Percentiles rank a stretch among this genome's conserved stretches.
These are phyloP conservation scores for Boletus bicolor DNA, from an alignment of 768 basidiomycete genomes.

Conservation along the genomic window DNA sequence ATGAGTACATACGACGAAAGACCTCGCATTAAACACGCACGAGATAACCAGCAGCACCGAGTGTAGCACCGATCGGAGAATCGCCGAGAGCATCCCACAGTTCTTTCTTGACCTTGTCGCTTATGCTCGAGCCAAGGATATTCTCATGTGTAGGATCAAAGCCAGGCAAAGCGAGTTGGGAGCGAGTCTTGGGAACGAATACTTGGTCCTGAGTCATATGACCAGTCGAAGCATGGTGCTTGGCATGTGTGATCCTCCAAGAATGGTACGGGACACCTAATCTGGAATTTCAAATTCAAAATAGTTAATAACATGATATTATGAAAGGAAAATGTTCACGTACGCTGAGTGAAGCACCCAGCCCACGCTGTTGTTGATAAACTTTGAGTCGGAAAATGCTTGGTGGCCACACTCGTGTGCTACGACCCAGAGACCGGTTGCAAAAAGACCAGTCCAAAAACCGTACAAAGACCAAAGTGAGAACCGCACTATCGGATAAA, in stretches of 20 bases:
- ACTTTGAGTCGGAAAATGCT: conserved; percentile 90
- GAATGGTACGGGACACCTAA: conserved; percentile 96
- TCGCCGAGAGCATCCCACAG: conserved; percentile 87
- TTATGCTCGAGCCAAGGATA: conserved; percentile 58
- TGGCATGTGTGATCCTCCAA: conserved; percentile 91
- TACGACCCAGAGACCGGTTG: conserved; percentile 91
- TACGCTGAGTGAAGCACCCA: conserved; percentile 91
- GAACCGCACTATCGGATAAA: conserved; percentile 61
- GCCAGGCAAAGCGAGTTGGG: conserved; percentile 58
- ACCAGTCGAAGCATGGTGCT: conserved; percentile 92
- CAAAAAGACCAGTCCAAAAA: conserved; percentile 80
- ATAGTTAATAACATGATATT: conserved; percentile 23
- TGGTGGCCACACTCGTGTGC: conserved; percentile 97
- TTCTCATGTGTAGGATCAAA: conserved; percentile 70
- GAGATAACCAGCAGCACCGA: conserved; percentile 55
- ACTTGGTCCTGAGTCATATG: conserved; percentile 97
- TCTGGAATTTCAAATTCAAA: conserved; percentile 37
- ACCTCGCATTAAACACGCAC: conserved; percentile 35
- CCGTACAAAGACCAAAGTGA: conserved; percentile 78
- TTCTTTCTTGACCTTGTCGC: conserved; percentile 65
- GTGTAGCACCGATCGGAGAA: conserved; percentile 72
- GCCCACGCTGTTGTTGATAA: conserved; percentile 88
- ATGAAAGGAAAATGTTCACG: conserved; percentile 23
- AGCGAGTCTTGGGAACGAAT: conserved; percentile 89
- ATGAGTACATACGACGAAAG: not conserved